Evolutionary conservation across 345 rosid species (phyloP).

Genomic region (Eucalyptus tenuipes): DNA sequence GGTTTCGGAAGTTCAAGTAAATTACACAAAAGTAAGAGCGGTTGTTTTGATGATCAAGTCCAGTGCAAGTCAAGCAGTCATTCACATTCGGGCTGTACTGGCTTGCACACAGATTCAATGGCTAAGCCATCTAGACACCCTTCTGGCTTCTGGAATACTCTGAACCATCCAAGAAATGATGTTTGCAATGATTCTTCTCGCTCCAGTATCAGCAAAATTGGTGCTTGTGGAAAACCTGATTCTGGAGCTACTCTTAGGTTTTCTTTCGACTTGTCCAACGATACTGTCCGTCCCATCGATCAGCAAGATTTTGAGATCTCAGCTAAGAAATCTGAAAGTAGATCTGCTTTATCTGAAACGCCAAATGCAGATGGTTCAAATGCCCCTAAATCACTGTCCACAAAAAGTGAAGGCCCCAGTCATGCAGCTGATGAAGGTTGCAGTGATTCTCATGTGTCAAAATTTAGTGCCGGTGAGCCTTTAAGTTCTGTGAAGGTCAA

Average conservation of each 20-base stretch:
- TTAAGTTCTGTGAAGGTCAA: not conserved
- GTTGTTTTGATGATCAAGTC: not conserved
- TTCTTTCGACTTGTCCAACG: constrained; percentile 24
- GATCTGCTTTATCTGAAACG: not conserved
- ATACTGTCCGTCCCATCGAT: not conserved
- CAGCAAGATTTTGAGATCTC: not conserved
- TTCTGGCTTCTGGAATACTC: constrained; percentile 58
- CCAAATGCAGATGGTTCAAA: not conserved
- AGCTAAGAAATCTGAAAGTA: not conserved
- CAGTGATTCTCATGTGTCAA: not conserved
- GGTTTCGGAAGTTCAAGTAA: constrained; percentile 14
- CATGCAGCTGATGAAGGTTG: not conserved
- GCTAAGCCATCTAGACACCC: constrained; percentile 8
- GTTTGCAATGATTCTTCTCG: constrained; percentile 3
- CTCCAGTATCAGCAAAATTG: constrained; percentile 9
- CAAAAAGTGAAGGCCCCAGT: not conserved
- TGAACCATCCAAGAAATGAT: constrained; percentile 9
- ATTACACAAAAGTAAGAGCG: constrained; percentile 12
- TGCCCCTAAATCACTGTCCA: not conserved
- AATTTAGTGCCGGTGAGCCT: not conserved
- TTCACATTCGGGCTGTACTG: constrained; percentile 5
- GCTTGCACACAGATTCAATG: constrained; percentile 1
- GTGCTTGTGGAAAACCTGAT: constrained; percentile 6
- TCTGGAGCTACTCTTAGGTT: constrained; percentile 22
- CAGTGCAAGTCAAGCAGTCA: constrained; percentile 1